Base-by-base conservation (phyloP, 208 protist species). In the Trypanosomatidae sp. region DNA sequence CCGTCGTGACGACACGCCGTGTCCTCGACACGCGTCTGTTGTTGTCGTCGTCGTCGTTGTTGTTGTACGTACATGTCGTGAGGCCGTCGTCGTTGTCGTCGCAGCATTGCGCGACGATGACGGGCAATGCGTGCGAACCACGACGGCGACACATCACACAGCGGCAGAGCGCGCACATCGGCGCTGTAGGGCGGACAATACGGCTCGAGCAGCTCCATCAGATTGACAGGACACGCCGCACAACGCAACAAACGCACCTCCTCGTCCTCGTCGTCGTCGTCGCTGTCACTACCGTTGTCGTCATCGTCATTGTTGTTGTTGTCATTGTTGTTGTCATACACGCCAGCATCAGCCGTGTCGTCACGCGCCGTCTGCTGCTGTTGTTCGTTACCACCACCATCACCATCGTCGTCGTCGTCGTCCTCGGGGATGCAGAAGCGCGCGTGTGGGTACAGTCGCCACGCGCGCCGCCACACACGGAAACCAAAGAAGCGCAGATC, bases 401-500 rank as follows among this genome's bases (percentile, higher is more conserved):
- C 22, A 27, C 21, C 19, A 24, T 24, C 42, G 35, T 10, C 27
- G 33, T 44, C 39, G n/a, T n/a, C 2, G 51, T 41, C 35, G 28
- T 47, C 4, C 16, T 45, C 33, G 27, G 26, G 22, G 23, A 21
- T 41, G 33, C 27, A 22, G 20, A 24, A 38, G 41, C 49, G 43
- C 15, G 56, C 58, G 43, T 58, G 37, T 1, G 73, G 73, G 38
- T 79, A 86, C 13, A 54, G 37, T 8, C 46, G 43, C 50, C 71
- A 81, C 13, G 76, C 72, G 13, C 52, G 50, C 13, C 58, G 42
- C 67, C 72, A 83, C 2, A 86, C 75, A 6, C 46, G 61, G 48
- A 90, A 83, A 6, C 73, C 72, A 56, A 90, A 72, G 50, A 75
- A 86, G 24, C 66, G n/a, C n/a, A n/a, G n/a, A n/a, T n/a, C 64